Evolutionary conservation across 1,284 basidiomycete genomes (phyloP), one percentile per base, ranked within the genome.

Genomic region (Neonothopanus nambi): DNA sequence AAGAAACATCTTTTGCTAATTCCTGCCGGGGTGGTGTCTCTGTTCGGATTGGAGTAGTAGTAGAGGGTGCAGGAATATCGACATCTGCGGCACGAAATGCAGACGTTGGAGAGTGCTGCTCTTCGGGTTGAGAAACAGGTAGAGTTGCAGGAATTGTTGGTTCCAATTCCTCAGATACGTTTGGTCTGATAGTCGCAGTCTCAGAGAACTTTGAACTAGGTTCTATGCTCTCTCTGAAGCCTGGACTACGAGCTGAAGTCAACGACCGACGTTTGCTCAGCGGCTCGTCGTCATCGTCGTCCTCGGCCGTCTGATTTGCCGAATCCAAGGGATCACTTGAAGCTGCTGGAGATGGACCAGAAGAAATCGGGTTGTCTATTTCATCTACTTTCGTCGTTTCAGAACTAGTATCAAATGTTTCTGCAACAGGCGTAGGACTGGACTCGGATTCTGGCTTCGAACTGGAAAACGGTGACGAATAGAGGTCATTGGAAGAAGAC

Each of bases 281-380:
- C 8, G 67, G 64, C 46, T 68, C 60, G 28, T 67, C 62, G 49
- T 72, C 70, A 35, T 76, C 74, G 11, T 77, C 76, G 45, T 73
- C 74, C 20, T 68, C 67, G 13, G 67, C 60, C 26, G 26, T 28
- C 11, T 28, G 26, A n/a, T 68, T 64, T 35, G 74, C 69, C 36
- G 75, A 73, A 59, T 80, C 81, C 23, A 79, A 63, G 3, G 77
- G 80, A 59, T 80, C 78, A 24, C 45, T 51, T 15, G 49, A n/a
- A 18, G 28, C 18, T 20, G 24, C 41, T 36, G 53, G 47, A 9
- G 21, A 23, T 21, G 45, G 24, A 26, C 12, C 37, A 23, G 48
- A 12, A 26, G 18, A 15, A 12, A 7, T 30, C 17, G 11, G 15
- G n/a, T 12, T 26, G n/a, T 51, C 41, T 35, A 20, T 36, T 23